A percentile compares a stretch with the other conserved stretches of the same genome.
Conservation (phyloP, 331 rosid species). For the Prunus yedoensis region DNA sequence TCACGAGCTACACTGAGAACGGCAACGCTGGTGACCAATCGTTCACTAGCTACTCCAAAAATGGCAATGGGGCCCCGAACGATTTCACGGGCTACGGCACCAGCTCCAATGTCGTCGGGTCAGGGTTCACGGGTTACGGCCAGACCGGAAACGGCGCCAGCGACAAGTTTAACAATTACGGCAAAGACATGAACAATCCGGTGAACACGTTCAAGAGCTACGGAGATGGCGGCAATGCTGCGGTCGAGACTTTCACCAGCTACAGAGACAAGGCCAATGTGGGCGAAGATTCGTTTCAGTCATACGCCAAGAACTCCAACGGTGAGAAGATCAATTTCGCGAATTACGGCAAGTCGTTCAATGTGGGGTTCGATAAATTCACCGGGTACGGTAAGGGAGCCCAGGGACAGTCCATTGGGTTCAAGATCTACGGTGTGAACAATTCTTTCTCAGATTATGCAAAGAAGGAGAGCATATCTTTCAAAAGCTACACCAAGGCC, state of each 20-base stretch:
- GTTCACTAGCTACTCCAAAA: constrained; percentile 65
- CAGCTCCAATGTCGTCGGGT: constrained; percentile 59
- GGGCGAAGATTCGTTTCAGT: constrained; percentile 70
- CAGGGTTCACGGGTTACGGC: constrained; percentile 64
- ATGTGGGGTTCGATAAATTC: constrained; percentile 75
- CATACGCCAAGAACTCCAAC: constrained; percentile 64
- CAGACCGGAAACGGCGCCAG: constrained; percentile 45
- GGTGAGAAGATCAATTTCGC: constrained; percentile 52
- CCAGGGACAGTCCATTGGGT: constrained; percentile 41
- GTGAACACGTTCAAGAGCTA: constrained; percentile 62
- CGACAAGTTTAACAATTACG: constrained; percentile 65
- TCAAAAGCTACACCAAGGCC: constrained; percentile 50
- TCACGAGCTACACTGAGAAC: constrained; percentile 63
- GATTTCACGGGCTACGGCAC: constrained; percentile 61
- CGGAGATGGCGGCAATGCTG: constrained; percentile 70
- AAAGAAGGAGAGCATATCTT: constrained; percentile 42
- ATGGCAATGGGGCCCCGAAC: constrained; percentile 63
- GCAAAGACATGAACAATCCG: constrained; percentile 64
- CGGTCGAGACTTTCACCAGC: constrained; percentile 53
- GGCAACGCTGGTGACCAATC: constrained; percentile 77
- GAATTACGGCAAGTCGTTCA: constrained; percentile 82
- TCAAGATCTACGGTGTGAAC: constrained; percentile 77
- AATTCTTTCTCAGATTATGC: constrained; percentile 79
- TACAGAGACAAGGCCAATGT: constrained; percentile 82
- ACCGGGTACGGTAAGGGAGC: constrained; percentile 58